A percentile compares a stretch with the other conserved stretches of the same genome.
Conservation (phyloP, 768 basidiomycete genomes). For the Tricholoma bakamatsutake region DNA sequence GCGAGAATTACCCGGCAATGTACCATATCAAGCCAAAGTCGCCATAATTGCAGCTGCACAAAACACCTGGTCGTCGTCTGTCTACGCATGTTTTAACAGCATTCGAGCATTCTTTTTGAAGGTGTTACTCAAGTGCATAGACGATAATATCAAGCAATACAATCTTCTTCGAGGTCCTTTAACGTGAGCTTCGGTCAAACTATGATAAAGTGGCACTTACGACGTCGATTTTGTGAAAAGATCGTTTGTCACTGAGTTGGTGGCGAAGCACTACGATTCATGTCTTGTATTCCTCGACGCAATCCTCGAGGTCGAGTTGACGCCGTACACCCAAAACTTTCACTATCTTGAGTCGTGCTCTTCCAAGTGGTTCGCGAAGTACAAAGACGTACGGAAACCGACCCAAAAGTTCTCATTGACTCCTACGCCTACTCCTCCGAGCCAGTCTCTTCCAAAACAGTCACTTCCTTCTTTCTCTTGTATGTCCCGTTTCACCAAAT, state of each 20-base stretch:
- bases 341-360: constrained; percentile 29
- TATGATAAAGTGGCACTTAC: too few species aligned
- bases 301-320: constrained; percentile 28
- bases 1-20: constrained; percentile 32
- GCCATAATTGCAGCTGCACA: constrained; percentile 27
- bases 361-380: constrained; percentile 31
- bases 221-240: constrained; percentile 2
- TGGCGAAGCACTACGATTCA: constrained; percentile 13
- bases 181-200: neutral
- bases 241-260: constrained; percentile 15
- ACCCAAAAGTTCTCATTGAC: neutral
- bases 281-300: constrained; percentile 21
- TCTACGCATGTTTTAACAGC: constrained; percentile 18
- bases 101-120: constrained; percentile 6
- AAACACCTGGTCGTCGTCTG: constrained; percentile 22
- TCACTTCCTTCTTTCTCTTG: neutral
- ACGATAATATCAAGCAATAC: neutral
- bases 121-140: neutral
- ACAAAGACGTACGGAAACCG: constrained; percentile 25
- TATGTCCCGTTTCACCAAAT: neutral
- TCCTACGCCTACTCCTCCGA: neutral
- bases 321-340: constrained; percentile 37
- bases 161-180: neutral
- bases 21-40: constrained; percentile 31
- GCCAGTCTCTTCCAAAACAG: neutral